Conservation (phyloP, 805 yeast species). For the Candida patagonica region DNA sequence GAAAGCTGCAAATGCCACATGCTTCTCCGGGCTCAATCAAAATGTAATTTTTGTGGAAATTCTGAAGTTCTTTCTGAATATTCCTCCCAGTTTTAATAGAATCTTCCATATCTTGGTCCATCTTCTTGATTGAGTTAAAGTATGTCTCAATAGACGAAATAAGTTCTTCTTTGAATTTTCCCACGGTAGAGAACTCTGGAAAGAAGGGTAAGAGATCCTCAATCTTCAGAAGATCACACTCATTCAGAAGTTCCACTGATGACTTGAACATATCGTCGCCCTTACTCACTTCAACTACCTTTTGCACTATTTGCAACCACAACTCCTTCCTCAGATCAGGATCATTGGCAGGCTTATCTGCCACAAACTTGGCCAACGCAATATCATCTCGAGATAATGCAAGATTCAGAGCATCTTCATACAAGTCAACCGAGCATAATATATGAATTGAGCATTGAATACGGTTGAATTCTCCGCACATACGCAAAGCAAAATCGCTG, state of each 20-base stretch:
- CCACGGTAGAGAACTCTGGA: conserved; percentile 76
- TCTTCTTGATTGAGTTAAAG: conserved; percentile 52
- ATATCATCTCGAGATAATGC: conserved; percentile 55
- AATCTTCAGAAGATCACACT: conserved; percentile 38
- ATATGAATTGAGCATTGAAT: conserved; percentile 62
- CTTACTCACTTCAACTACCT: conserved; percentile 29
- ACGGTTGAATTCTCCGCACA: conserved; percentile 54
- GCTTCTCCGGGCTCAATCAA: conserved; percentile 76
- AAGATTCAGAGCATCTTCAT: conserved; percentile 71
- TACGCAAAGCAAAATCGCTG: conserved; percentile 61
- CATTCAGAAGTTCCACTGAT: conserved; percentile 23
- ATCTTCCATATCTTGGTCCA: conserved; percentile 67
- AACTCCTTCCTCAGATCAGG: conserved; percentile 52
- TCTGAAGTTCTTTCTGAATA: conserved; percentile 50
- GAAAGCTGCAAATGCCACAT: conserved; percentile 61
- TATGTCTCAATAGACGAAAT: conserved; percentile 69
- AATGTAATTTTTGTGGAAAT: conserved; percentile 43
- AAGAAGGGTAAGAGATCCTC: conserved; percentile 78
- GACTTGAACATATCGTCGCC: conserved; percentile 23
- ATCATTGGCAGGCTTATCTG: conserved; percentile 45
- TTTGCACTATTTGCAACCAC: conserved; percentile 60
- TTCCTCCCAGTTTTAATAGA: conserved; percentile 52
- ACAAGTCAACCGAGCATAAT: conserved; percentile 57
- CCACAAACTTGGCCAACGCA: conserved; percentile 48
- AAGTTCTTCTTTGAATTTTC: conserved; percentile 74